Evolutionary conservation across 371 early-diverging fungal species (phyloP).

Genomic region (Mortierella sp.): DNA sequence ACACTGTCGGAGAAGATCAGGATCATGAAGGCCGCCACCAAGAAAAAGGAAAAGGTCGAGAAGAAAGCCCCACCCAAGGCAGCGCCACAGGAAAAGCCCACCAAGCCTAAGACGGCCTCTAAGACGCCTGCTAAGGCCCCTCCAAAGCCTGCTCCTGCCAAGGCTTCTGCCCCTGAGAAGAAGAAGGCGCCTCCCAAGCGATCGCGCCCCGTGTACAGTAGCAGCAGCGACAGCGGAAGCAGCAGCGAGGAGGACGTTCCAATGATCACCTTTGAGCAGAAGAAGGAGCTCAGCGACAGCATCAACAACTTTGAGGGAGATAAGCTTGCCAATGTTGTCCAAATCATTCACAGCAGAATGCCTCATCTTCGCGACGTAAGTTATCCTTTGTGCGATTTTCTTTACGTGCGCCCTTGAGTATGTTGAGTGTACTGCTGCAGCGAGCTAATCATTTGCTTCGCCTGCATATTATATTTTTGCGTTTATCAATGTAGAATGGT

Average conservation of each 20-base stretch:
- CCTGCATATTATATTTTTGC: not conserved
- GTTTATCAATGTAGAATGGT: conserved; percentile 33
- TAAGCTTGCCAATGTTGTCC: conserved; percentile 82
- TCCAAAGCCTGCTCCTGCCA: conserved; percentile 33
- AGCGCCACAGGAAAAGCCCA: conserved; percentile 19
- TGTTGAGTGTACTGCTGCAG: not conserved
- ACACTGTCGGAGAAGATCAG: conserved; percentile 77
- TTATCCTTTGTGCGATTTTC: not conserved
- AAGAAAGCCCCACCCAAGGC: conserved; percentile 10
- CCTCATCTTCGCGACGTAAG: conserved; percentile 75
- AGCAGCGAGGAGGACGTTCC: conserved; percentile 63
- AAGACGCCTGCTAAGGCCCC: conserved; percentile 38
- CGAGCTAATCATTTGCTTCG: conserved; percentile 32
- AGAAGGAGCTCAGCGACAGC: conserved; percentile 87
- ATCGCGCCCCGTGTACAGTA: conserved; percentile 35
- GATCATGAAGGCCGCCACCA: conserved; percentile 68
- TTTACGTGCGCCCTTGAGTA: not conserved
- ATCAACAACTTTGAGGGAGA: conserved; percentile 89
- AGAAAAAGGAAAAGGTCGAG: conserved; percentile 62
- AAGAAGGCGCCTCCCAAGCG: conserved; percentile 44
- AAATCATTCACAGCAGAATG: conserved; percentile 90
- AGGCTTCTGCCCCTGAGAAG: conserved; percentile 39
- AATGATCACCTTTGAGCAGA: conserved; percentile 89
- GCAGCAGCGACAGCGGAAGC: conserved; percentile 42
- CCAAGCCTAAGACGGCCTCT: conserved; percentile 29